phyloP scores from a whole-genome alignment of 345 rosid species.

The Anacardium occidentale region DNA sequence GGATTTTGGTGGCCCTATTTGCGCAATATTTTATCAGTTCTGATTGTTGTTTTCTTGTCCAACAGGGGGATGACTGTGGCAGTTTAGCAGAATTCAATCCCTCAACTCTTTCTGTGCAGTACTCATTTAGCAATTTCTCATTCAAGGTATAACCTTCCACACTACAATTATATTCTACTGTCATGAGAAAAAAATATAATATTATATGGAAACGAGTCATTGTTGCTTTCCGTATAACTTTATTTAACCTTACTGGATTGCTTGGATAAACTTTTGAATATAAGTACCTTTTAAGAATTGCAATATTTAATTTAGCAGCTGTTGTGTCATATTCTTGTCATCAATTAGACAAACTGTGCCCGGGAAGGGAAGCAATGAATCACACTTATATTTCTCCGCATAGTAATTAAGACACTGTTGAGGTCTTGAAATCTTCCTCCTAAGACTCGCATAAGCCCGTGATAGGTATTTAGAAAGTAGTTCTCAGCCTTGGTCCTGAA shows the following conservation, averaged over 20 bases:
- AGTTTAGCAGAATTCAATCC: slow-evolving; percentile 73
- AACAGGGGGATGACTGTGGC: slow-evolving; percentile 81
- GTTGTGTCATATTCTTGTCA: neutral
- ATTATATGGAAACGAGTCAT: neutral
- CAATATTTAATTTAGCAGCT: neutral
- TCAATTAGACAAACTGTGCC: neutral
- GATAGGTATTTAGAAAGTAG: too few relatives aligned
- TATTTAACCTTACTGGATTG: neutral
- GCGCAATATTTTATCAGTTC: neutral
- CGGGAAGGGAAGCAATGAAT: neutral
- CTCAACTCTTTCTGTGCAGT: slow-evolving; percentile 65
- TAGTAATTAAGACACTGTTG: neutral
- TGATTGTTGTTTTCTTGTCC: slow-evolving; percentile 15
- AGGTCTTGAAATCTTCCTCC: neutral
- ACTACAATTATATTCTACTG: neutral
- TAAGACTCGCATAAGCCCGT: neutral
- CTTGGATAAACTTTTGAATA: neutral
- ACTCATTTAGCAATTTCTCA: slow-evolving; percentile 94
- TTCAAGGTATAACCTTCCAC: slow-evolving; percentile 60
- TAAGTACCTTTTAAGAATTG: neutral
- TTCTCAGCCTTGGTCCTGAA: too few relatives aligned
- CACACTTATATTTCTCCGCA: neutral
- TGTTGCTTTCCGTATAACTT: neutral
- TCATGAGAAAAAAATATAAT: neutral
- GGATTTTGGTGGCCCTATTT: neutral